These are phyloP conservation scores for Plasmopara viticola DNA, from an alignment of 352 stramenopile species.

Conservation along the genomic window DNA sequence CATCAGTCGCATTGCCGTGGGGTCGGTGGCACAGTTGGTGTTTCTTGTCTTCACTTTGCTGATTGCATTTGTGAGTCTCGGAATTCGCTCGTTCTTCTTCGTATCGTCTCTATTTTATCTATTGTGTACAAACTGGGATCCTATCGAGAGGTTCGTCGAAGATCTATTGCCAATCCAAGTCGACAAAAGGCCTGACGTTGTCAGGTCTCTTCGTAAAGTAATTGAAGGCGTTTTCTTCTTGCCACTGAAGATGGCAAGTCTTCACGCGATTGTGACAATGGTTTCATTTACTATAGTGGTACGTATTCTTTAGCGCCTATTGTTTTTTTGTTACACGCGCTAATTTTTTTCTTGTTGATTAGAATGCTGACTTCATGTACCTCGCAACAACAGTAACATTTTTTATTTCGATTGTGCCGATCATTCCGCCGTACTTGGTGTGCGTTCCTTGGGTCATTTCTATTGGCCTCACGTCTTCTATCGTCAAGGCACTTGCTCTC, in stretches of 20 bases:
- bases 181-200: constrained; percentile 62
- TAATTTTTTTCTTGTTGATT: constrained; percentile 4
- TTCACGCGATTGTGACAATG: constrained; percentile 83
- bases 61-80: constrained; percentile 82
- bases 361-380: constrained; percentile 85
- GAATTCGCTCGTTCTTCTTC: constrained; percentile 84
- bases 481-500: constrained; percentile 73
- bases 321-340: not conserved
- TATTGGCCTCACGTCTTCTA: constrained; percentile 69
- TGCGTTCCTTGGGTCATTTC: constrained; percentile 79
- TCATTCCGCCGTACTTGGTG: constrained; percentile 81
- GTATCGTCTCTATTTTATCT: constrained; percentile 85
- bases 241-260: constrained; percentile 83
- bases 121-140: constrained; percentile 81
- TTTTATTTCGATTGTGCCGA: constrained; percentile 85
- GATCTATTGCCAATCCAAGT: constrained; percentile 74
- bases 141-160: constrained; percentile 76
- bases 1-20: constrained; percentile 75
- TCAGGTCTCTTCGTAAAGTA: constrained; percentile 64
- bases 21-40: constrained; percentile 73
- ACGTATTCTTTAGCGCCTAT: constrained; percentile 13
- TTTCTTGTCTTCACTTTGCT: constrained; percentile 72
- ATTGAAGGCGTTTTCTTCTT: constrained; percentile 86
- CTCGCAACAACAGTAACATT: constrained; percentile 81
- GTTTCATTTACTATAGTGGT: constrained; percentile 83